Conservation (phyloP, 2,329 filamentous ascomycete species). For the Shiraia bambusicola region DNA sequence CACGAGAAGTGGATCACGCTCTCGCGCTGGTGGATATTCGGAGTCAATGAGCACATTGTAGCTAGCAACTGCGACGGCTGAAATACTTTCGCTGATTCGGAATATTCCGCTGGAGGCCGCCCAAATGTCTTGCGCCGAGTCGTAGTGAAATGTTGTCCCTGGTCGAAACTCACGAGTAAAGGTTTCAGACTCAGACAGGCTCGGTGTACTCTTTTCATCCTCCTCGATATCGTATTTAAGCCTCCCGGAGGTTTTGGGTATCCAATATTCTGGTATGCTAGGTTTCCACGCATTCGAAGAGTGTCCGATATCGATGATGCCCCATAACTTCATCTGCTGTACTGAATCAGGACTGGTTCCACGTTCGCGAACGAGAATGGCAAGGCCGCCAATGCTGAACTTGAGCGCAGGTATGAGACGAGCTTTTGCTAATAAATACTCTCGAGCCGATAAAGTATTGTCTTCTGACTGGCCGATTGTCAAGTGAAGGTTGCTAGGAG, state of each 20-base stretch:
- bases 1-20: slow-evolving; percentile 43
- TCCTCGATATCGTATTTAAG: not conserved
- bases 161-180: slow-evolving; percentile 19
- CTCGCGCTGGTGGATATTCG: slow-evolving; percentile 37
- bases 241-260: not conserved
- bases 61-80: slow-evolving; percentile 40
- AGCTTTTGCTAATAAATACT: slow-evolving; percentile 57
- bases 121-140: slow-evolving; percentile 29
- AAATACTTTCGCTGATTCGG: slow-evolving; percentile 3
- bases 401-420: slow-evolving; percentile 50
- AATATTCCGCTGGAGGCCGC: not conserved
- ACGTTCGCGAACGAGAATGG: slow-evolving; percentile 56
- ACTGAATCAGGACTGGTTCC: slow-evolving; percentile 25
- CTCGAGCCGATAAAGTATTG: slow-evolving; percentile 47
- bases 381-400: slow-evolving; percentile 54
- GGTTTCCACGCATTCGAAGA: slow-evolving; percentile 2
- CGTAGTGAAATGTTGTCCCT: slow-evolving; percentile 37
- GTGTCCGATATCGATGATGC: slow-evolving; percentile 45
- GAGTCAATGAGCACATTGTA: slow-evolving; percentile 50
- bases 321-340: slow-evolving; percentile 61
- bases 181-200: not conserved
- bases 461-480: slow-evolving; percentile 62
- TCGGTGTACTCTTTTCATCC: not conserved
- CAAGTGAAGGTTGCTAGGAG: slow-evolving; percentile 52
- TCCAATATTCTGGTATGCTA: slow-evolving; percentile 17